Conservation (phyloP, 352 stramenopile species). For the Pythium sp. region DNA sequence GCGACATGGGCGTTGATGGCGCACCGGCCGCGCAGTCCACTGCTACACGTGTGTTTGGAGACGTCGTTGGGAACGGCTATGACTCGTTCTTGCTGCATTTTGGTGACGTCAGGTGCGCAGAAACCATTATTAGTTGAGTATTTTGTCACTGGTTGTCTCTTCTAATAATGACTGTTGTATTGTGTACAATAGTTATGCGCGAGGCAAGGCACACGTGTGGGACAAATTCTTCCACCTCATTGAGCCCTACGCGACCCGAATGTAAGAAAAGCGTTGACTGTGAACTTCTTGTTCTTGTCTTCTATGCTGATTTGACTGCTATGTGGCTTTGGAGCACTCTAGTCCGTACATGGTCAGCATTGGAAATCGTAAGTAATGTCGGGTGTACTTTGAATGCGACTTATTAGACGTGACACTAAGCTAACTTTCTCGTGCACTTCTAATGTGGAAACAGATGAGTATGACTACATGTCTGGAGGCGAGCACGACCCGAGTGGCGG, state of each 20-base stretch:
- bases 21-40: conserved; percentile 53
- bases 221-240: conserved; percentile 77
- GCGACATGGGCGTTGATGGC: conserved; percentile 73
- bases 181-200: conserved; percentile 48
- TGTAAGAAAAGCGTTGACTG: conserved; percentile 31
- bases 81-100: conserved; percentile 77
- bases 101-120: conserved; percentile 64
- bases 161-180: background rate
- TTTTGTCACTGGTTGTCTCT: background rate
- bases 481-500: conserved; percentile 55
- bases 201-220: conserved; percentile 55
- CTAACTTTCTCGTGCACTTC: background rate
- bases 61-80: conserved; percentile 52
- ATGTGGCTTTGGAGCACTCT: background rate
- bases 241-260: conserved; percentile 55
- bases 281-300: background rate
- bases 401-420: background rate
- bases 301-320: background rate
- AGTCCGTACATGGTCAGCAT: conserved; percentile 81
- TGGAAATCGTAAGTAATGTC: conserved; percentile 52
- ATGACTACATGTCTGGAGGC: conserved; percentile 58
- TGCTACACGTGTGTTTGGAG: conserved; percentile 47
- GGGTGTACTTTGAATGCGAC: background rate
- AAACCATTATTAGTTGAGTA: background rate
- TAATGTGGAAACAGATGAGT: conserved; percentile 33